These are phyloP conservation scores for Eucalyptus regnans DNA, from an alignment of 345 rosid species.

Conservation along the genomic window DNA sequence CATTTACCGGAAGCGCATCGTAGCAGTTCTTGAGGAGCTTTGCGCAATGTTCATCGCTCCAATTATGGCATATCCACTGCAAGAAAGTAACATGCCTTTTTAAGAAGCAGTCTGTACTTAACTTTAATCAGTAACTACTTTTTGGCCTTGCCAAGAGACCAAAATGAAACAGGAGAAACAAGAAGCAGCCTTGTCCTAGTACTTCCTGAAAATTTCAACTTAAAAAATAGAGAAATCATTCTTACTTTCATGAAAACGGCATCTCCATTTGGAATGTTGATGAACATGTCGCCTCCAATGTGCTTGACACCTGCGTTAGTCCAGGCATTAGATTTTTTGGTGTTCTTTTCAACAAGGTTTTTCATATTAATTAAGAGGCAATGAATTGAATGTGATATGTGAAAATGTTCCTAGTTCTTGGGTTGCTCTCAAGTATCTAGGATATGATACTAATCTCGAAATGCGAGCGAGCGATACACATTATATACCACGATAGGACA, in stretches of 20 bases:
- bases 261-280: constrained; percentile 61
- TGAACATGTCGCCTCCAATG: constrained; percentile 89
- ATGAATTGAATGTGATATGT: not conserved
- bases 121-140: not conserved
- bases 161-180: not conserved
- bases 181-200: not conserved
- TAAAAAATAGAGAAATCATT: not conserved
- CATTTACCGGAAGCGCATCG: constrained; percentile 51
- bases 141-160: not conserved
- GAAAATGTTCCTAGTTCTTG: too few relatives aligned
- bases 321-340: not conserved
- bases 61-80: constrained; percentile 82
- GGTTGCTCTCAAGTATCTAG: not conserved
- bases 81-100: not conserved
- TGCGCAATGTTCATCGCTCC: constrained; percentile 67
- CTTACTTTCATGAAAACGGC: constrained; percentile 88
- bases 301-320: constrained; percentile 46
- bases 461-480: not conserved
- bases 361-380: not conserved
- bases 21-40: constrained; percentile 69
- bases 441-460: not conserved
- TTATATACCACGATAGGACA: constrained; percentile 34
- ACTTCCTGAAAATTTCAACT: not conserved
- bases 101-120: not conserved
- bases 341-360: not conserved